Evolutionary conservation across 768 basidiomycete genomes (phyloP).

Genomic region (Suillus alpinus): DNA sequence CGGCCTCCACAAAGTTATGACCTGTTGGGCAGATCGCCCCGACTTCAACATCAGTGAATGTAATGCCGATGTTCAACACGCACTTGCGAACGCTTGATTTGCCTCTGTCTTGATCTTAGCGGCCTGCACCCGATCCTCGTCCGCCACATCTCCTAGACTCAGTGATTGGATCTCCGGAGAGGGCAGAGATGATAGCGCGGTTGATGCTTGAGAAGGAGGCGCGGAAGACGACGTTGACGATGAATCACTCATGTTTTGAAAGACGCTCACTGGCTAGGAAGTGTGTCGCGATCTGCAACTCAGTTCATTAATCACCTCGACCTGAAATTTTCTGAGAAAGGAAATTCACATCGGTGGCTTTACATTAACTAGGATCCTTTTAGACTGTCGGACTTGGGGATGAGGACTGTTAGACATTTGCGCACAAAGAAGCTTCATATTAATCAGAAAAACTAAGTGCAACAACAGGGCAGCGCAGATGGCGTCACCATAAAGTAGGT

Average conservation of each 20-base stretch:
- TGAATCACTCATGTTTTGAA: constrained; percentile 18
- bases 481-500: background rate
- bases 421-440: background rate
- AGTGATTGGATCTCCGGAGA: constrained; percentile 59
- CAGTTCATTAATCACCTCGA: constrained; percentile 4
- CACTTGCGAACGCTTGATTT: constrained; percentile 83
- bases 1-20: constrained; percentile 76
- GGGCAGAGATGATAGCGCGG: constrained; percentile 53
- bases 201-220: constrained; percentile 47
- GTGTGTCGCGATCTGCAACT: background rate
- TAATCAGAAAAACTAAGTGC: constrained; percentile 2
- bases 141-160: constrained; percentile 57
- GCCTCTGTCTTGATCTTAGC: constrained; percentile 76
- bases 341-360: constrained; percentile 27
- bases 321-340: constrained; percentile 13
- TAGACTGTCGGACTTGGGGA: background rate
- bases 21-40: constrained; percentile 31
- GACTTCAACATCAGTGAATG: background rate
- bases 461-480: background rate
- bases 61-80: constrained; percentile 18
- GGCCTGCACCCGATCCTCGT: constrained; percentile 68
- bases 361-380: background rate
- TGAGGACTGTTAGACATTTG: constrained; percentile 1
- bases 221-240: constrained; percentile 24
- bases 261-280: background rate